phyloP scores from a whole-genome alignment of 2,329 filamentous ascomycete genomes.

The Harringtonia lauricola region DNA sequence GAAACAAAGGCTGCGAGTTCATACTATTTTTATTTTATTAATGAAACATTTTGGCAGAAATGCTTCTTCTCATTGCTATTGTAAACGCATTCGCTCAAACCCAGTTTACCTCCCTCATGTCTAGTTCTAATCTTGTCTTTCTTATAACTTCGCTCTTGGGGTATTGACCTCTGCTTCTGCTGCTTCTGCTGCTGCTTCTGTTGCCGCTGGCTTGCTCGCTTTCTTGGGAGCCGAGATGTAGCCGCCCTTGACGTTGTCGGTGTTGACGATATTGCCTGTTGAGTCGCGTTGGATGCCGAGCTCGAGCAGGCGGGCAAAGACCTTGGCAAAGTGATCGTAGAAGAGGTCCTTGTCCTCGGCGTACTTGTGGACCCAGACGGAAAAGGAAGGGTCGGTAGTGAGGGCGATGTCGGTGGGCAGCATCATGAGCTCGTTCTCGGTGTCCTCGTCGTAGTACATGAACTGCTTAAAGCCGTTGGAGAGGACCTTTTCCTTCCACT shows the following conservation, averaged over 20 bases:
- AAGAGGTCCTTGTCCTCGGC: slow-evolving; percentile 50
- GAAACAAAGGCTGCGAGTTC: no score
- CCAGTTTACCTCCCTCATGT: no score
- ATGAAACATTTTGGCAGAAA: no score
- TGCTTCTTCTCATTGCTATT: no score
- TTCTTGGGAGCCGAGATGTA: slow-evolving; percentile 11
- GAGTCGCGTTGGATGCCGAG: slow-evolving; percentile 46
- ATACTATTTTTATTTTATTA: no score
- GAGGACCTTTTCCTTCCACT: slow-evolving; percentile 33
- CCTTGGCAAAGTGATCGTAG: slow-evolving; percentile 47
- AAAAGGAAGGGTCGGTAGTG: slow-evolving; percentile 39
- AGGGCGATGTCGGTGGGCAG: slow-evolving; percentile 52
- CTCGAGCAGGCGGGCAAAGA: slow-evolving; percentile 50
- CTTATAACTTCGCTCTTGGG: neutral
- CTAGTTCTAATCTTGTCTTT: no score
- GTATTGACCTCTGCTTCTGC: neutral
- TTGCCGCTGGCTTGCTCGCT: neutral
- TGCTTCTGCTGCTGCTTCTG: neutral
- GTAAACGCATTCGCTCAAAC: no score
- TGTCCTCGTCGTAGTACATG: slow-evolving; percentile 46
- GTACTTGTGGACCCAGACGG: slow-evolving; percentile 45
- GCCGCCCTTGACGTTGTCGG: slow-evolving; percentile 40
- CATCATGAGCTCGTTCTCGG: slow-evolving; percentile 52
- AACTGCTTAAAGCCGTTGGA: slow-evolving; percentile 44
- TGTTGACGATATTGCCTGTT: slow-evolving; percentile 39